Evolutionary conservation across 169 alveolate species (phyloP), one percentile per base, ranked within the genome.

Genomic region (Plasmodium blacklocki): DNA sequence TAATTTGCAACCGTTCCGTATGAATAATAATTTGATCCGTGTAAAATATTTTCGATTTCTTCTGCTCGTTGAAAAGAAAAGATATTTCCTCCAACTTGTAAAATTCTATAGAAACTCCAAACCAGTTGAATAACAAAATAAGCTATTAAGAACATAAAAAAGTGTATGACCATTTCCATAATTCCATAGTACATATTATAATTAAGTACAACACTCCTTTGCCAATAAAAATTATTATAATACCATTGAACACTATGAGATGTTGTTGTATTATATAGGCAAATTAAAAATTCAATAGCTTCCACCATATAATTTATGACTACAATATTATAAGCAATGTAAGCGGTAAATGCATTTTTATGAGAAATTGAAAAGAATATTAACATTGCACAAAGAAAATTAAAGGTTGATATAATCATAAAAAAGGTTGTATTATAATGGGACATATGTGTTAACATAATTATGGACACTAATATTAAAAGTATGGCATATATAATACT

Each of bases 311-410:
- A 80, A 56, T 80, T 80, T 62, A 80, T 80, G 19, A 80, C 50
- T 14, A 80, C 90, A 45, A 80, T 71, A 68, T 80, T 80, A 56
- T 80, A 80, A 32, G 90, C 90, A 67, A 80, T 80, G 29, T 80
- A 80, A 7, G 90, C 90, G 39, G 90, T 80, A 80, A 80, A 80
- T 19, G 90, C 90, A 80, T 80, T 80, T 80, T 80, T 80, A 60
- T 80, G 83, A 47, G 70, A 15, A 47, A 80, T 52, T 32, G 90
- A 80, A 12, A 80, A 39, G 62, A 60, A 80, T 80, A 80, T 80
- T 45, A 80, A 49, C 45, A 67, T 9, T 1, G 90, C 19, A 59
- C 90, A 80, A 9, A 80, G 32, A 21, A 74, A 80, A 47, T 80
- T 80, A 56, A 80, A 43, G 14, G 68, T 68, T 5, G 90, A 26